Evolutionary conservation across 495 filamentous ascomycete species (phyloP).

Genomic region (Monascus purpureus): DNA sequence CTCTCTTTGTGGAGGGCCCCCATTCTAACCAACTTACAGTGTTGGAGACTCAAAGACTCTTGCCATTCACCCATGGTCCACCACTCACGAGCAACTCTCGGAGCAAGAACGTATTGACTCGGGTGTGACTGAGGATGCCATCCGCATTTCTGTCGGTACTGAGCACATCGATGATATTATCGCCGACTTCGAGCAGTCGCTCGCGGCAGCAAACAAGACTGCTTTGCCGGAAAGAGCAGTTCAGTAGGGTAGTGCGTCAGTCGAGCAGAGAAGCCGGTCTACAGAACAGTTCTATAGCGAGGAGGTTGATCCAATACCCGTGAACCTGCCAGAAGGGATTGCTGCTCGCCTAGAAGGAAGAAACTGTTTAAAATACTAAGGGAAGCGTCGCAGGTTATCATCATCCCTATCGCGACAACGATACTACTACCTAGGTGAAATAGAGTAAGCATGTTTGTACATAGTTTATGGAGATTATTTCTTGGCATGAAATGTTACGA

Average conservation of each 20-base stretch:
- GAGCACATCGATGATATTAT: slow-evolving; percentile 99
- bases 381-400: too few species aligned
- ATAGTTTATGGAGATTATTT: too few species aligned
- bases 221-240: slow-evolving; percentile 2
- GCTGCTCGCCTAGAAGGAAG: too few species aligned
- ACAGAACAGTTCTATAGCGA: background rate
- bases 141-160: slow-evolving; percentile 91
- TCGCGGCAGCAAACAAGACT: slow-evolving; percentile 32
- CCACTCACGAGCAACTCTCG: slow-evolving; percentile 86
- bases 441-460: too few species aligned
- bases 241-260: background rate
- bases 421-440: too few species aligned
- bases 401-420: too few species aligned
- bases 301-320: too few species aligned
- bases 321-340: too few species aligned
- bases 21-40: slow-evolving; percentile 15
- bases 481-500: too few species aligned
- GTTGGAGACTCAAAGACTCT: slow-evolving; percentile 66
- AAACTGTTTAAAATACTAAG: too few species aligned
- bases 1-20: background rate
- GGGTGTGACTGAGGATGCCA: slow-evolving; percentile 83
- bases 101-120: slow-evolving; percentile 70
- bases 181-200: slow-evolving; percentile 87
- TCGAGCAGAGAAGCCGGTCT: slow-evolving; percentile 1
- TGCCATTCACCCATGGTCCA: slow-evolving; percentile 92